A percentile compares a stretch with the other conserved stretches of the same genome.
These are phyloP conservation scores for Zymoseptoria passerinii DNA, from an alignment of 2,329 filamentous ascomycete species.

Conservation along the genomic window DNA sequence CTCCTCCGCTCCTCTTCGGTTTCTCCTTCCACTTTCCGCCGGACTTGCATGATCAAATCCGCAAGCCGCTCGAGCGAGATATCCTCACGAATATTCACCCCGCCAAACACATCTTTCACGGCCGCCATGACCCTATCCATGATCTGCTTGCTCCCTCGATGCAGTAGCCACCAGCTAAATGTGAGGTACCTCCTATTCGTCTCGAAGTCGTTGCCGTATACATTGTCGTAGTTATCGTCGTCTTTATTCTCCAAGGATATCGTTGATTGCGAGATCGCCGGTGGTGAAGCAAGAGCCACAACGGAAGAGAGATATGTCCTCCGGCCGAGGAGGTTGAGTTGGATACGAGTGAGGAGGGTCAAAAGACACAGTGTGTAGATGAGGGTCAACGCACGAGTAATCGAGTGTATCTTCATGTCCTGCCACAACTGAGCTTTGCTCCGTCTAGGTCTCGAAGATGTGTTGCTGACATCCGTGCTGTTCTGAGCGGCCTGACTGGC, in stretches of 20 bases:
- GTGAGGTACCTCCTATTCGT: slow-evolving; percentile 91
- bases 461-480: slow-evolving; percentile 37
- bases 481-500: slow-evolving; percentile 62
- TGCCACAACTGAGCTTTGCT: slow-evolving; percentile 95
- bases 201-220: slow-evolving; percentile 88
- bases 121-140: slow-evolving; percentile 75
- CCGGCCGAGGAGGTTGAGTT: slow-evolving; percentile 91
- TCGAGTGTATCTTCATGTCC: slow-evolving; percentile 89
- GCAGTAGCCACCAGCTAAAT: slow-evolving; percentile 96
- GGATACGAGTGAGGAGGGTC: slow-evolving; percentile 84
- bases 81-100: slow-evolving; percentile 79
- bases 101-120: slow-evolving; percentile 83
- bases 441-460: slow-evolving; percentile 49
- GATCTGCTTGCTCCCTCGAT: slow-evolving; percentile 78
- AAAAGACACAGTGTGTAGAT: slow-evolving; percentile 86
- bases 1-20: slow-evolving; percentile 55
- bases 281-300: slow-evolving; percentile 72
- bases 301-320: slow-evolving; percentile 94
- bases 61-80: slow-evolving; percentile 73
- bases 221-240: slow-evolving; percentile 72
- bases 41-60: slow-evolving; percentile 71
- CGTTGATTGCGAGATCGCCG: slow-evolving; percentile 54
- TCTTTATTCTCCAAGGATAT: slow-evolving; percentile 92
- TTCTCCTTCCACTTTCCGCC: slow-evolving; percentile 73
- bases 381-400: slow-evolving; percentile 83